Conservation (phyloP, 371 early-diverging fungal genomes). For the Mucor plumbeus region DNA sequence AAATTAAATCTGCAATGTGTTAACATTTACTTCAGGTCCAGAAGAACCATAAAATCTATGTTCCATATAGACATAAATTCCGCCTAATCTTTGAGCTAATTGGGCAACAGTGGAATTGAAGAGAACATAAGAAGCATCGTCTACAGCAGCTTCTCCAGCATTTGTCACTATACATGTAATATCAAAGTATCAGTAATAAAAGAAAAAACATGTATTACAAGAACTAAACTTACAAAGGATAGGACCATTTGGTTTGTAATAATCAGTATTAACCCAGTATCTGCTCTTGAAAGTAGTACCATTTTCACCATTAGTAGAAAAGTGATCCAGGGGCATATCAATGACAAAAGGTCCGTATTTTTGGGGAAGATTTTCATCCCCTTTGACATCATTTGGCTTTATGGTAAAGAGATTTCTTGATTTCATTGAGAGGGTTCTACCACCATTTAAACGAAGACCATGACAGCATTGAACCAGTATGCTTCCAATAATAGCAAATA, state of each 20-base stretch:
- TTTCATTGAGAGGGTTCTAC: neutral
- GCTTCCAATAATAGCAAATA: neutral
- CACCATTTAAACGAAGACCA: neutral
- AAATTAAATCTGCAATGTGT: neutral
- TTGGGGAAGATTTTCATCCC: neutral
- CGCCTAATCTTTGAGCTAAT: constrained; percentile 27
- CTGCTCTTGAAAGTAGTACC: constrained; percentile 56
- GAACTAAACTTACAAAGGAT: constrained; percentile 51
- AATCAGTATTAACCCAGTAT: constrained; percentile 60
- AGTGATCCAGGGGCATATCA: constrained; percentile 61
- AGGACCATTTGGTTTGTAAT: constrained; percentile 68
- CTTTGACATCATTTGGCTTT: neutral
- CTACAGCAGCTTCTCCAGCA: constrained; percentile 50
- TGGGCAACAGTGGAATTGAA: constrained; percentile 36
- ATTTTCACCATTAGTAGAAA: constrained; percentile 11
- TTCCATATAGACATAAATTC: constrained; percentile 10
- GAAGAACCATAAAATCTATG: constrained; percentile 18
- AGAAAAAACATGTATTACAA: no score
- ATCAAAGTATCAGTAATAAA: neutral
- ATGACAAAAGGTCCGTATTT: constrained; percentile 47
- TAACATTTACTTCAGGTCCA: neutral
- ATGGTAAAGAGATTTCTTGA: neutral
- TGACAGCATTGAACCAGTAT: neutral
- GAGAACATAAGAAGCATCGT: constrained; percentile 27
- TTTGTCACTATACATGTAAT: constrained; percentile 35